Evolutionary conservation across 2,329 filamentous ascomycete genomes (phyloP).

Genomic region (Diaporthe sp.): DNA sequence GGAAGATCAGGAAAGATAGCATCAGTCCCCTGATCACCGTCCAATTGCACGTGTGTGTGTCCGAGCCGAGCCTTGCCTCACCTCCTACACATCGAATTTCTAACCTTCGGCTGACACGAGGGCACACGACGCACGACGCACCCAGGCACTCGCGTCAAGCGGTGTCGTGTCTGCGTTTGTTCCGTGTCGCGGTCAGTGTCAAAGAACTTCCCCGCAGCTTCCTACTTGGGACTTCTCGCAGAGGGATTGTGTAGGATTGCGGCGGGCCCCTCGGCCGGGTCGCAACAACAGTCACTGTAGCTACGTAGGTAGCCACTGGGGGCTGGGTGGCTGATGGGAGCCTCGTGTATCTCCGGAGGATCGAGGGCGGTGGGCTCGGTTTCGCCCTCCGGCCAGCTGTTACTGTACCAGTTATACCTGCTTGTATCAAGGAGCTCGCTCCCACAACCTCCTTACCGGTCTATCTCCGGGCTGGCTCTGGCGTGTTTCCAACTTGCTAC

Average conservation of each 20-base stretch:
- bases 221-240: neutral
- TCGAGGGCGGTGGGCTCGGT: conserved; percentile 14
- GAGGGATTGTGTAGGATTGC: conserved; percentile 34
- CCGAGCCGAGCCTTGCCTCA: conserved; percentile 13
- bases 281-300: neutral
- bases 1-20: conserved; percentile 15
- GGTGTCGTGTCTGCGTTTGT: conserved; percentile 22
- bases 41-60: conserved; percentile 19
- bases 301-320: neutral
- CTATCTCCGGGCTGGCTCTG: conserved; percentile 28
- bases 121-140: neutral
- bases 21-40: conserved; percentile 21
- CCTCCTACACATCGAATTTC: neutral
- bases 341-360: conserved; percentile 28
- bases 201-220: conserved; percentile 27
- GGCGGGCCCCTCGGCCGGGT: conserved; percentile 21
- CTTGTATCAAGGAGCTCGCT: conserved; percentile 20
- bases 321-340: conserved; percentile 13
- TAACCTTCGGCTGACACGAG: conserved; percentile 28
- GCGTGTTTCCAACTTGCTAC: conserved; percentile 30
- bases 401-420: conserved; percentile 10
- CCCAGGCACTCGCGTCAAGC: conserved; percentile 20
- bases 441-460: conserved; percentile 8
- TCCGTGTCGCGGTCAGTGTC: conserved; percentile 32
- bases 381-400: conserved; percentile 7